Evolutionary conservation across 257 asterid species (phyloP), one percentile per base, ranked within the genome.

Genomic region (Cordia subcordata): DNA sequence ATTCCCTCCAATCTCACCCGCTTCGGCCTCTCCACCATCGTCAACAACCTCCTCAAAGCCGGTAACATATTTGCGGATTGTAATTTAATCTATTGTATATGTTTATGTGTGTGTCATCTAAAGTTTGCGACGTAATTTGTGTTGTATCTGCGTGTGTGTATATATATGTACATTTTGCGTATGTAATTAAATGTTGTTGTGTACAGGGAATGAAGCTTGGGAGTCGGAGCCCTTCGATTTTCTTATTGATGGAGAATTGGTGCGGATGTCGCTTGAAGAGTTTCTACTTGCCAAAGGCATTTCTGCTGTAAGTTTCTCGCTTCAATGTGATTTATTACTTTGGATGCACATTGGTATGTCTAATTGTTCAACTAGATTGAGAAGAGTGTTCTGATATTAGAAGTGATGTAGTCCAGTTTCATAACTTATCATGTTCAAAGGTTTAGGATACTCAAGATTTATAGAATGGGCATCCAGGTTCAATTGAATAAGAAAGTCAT

Each of bases 201-300:
- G 60, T 47, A 64, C 74, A 93, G 97, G 62, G 51, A 76, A 81
- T 62, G 89, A 42, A 61, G 88, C 81, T 12, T 86, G 89, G 96
- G 46, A 69, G 40, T 44, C 79, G 40, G 96, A 88, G 77, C 88
- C 97, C 8, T 93, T 89, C 70, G 99, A 93, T 75, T 89, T 93
- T 72, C 81, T 93, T 60, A 83, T 93, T 23, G 94, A 77, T 65
- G 95, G 94, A 59, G 96, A 86, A 81, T 77, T 89, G 76, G 90
- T 93, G 46, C 82, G 99, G 62, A 72, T 83, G 91, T 81, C 96
- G 18, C 91, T 93, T 6, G 94, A 89, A 72, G 96, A 88, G 74
- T 89, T 89, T 77, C 94, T 93, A 68, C 79, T 89, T 57, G 96
- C 91, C 62, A 93, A 89, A 77, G 93, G 85, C 72, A 85, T 93